Base-by-base conservation (phyloP, 495 filamentous ascomycete genomes). In the Aspergillus cristatus region DNA sequence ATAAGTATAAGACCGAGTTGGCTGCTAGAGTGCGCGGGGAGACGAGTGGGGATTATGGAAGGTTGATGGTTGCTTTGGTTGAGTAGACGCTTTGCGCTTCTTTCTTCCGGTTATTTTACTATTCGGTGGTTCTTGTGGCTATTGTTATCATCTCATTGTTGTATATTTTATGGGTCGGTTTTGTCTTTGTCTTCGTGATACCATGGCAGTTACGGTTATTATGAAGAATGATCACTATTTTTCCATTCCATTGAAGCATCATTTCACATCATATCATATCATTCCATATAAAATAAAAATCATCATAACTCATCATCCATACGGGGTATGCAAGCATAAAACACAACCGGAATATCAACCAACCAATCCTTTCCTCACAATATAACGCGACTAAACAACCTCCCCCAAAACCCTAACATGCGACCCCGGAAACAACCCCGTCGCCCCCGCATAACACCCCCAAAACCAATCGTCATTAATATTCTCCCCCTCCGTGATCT, bases 391-490 rank as follows among this genome's bases (percentile, higher is more conserved):
- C 33, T 48, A 60, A n/a, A 29, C 35, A 35, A 64, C 44, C 45
- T 69, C 64, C 38, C 46, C 58, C 16, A 71, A 31, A 16, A 74
- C 35, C 45, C 53, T 57, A 20, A 86, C 81, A 71, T 86, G 84
- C 18, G 69, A 62, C 14, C 78, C 76, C 3, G 86, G 86, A 56
- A 94, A 89, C 44, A 94, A 42, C 1, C 86, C 86, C 40, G 70
- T 74, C 20, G 55, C 60, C 13, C 84, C 85, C 54, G 82, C 80
- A 68, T 93, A 95, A 24, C 68, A 74, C 0, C 88, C 88, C 63
- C 76, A 78, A 38, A 68, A 84, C 86, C 86, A 95, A 56, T 93
- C 86, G 28, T 77, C 84, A 58, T 91, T 94, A 31, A 89, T 75
- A 56, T 84, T 79, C 58, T 84, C 76, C 24, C 77, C 76, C 66